Percentiles rank a stretch among this genome's conserved stretches.
Conservation (phyloP, 75 land plant species). For the Pinus taeda region DNA sequence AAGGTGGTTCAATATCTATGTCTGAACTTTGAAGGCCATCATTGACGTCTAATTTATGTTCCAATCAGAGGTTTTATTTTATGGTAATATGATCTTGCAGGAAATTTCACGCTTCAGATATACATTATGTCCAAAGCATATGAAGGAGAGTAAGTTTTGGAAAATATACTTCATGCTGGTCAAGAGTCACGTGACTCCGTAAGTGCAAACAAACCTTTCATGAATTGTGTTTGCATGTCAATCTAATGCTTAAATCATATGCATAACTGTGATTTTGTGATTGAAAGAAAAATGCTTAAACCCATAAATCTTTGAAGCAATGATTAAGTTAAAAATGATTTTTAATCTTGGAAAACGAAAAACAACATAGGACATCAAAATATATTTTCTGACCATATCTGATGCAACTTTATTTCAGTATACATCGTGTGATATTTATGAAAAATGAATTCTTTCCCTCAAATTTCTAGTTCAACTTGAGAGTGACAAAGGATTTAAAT, state of each 20-base stretch:
- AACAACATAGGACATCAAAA: not conserved
- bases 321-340: not conserved
- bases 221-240: not conserved
- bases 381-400: not conserved
- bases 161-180: slow-evolving; percentile 88
- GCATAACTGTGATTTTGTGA: not conserved
- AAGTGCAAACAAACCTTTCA: slow-evolving; percentile 21
- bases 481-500: no score
- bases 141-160: slow-evolving; percentile 95
- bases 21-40: not conserved
- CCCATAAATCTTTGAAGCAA: not conserved
- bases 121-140: slow-evolving; percentile 81
- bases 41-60: not conserved
- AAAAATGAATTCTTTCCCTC: no score
- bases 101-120: slow-evolving; percentile 91
- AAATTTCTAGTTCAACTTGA: no score
- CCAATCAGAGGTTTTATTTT: not conserved
- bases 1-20: not conserved
- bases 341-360: not conserved
- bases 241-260: not conserved
- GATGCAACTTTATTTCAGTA: not conserved
- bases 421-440: not conserved
- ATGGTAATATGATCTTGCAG: slow-evolving; percentile 29
- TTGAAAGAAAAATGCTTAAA: no score
- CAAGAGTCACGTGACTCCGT: slow-evolving; percentile 74